Conservation (phyloP, 768 basidiomycete genomes). For the Panellus pusillus region DNA sequence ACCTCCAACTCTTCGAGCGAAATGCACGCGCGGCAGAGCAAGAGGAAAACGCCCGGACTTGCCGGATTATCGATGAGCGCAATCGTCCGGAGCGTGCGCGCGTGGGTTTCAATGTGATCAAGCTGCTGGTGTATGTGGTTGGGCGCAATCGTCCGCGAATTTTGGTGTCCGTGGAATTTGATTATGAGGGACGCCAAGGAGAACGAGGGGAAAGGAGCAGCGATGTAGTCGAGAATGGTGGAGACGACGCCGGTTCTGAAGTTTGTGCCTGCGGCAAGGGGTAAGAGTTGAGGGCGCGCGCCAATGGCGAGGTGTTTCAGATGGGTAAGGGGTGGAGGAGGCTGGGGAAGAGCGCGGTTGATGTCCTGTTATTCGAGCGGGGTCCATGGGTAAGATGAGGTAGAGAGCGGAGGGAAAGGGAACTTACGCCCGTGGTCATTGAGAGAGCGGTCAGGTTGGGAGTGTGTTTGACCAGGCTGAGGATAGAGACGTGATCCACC, state of each 20-base stretch:
- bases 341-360: slow-evolving; percentile 26
- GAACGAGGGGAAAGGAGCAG: slow-evolving; percentile 19
- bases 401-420: neutral
- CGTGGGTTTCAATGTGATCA: slow-evolving; percentile 41
- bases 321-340: slow-evolving; percentile 37
- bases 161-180: slow-evolving; percentile 44
- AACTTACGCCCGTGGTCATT: slow-evolving; percentile 57
- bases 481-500: slow-evolving; percentile 50
- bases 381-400: slow-evolving; percentile 1
- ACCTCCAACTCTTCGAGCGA: slow-evolving; percentile 52
- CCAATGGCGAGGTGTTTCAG: slow-evolving; percentile 58
- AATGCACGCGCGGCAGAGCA: slow-evolving; percentile 43
- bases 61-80: slow-evolving; percentile 49
- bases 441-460: slow-evolving; percentile 62
- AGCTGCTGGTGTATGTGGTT: slow-evolving; percentile 45
- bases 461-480: slow-evolving; percentile 46
- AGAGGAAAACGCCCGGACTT: slow-evolving; percentile 35
- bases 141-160: slow-evolving; percentile 30
- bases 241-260: slow-evolving; percentile 22
- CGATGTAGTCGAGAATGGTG: slow-evolving; percentile 31
- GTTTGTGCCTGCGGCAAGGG: slow-evolving; percentile 13
- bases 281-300: slow-evolving; percentile 29
- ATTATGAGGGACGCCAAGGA: slow-evolving; percentile 37
- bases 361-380: slow-evolving; percentile 34
- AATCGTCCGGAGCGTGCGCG: slow-evolving; percentile 41